Evolutionary conservation across 306 rosid genomes (phyloP).

Genomic region (Dalbergia cochinchinensis): DNA sequence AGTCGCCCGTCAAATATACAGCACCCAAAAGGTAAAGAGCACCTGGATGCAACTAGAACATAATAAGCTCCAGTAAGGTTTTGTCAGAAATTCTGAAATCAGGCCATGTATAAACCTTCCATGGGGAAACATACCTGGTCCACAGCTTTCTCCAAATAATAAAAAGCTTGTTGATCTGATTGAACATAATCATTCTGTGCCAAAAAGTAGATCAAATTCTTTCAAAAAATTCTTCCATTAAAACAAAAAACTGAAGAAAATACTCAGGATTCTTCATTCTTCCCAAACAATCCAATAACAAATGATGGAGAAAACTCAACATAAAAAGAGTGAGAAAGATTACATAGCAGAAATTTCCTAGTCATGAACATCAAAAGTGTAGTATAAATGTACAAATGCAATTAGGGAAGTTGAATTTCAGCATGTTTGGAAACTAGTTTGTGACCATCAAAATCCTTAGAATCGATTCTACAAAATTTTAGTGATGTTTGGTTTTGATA

Average conservation of each 20-base stretch:
- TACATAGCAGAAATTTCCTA: slow-evolving; percentile 22
- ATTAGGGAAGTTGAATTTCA: not conserved
- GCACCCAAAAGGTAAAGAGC: slow-evolving; percentile 93
- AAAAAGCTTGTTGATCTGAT: slow-evolving; percentile 90
- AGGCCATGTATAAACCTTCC: slow-evolving; percentile 34
- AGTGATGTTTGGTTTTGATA: no score
- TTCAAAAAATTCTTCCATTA: not conserved
- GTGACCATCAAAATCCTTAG: no score
- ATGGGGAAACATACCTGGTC: slow-evolving; percentile 75
- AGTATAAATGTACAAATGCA: slow-evolving; percentile 9
- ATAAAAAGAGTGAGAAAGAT: not conserved
- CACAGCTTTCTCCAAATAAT: slow-evolving; percentile 92
- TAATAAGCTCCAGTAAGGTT: slow-evolving; percentile 54
- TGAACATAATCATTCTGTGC: slow-evolving; percentile 80
- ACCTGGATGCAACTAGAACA: slow-evolving; percentile 88
- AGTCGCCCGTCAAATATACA: slow-evolving; percentile 89
- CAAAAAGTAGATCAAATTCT: not conserved
- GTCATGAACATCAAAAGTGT: slow-evolving; percentile 19
- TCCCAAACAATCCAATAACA: slow-evolving; percentile 20
- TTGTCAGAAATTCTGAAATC: slow-evolving; percentile 35
- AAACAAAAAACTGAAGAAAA: not conserved
- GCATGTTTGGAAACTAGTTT: no score
- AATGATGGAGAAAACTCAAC: not conserved
- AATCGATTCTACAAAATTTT: no score
- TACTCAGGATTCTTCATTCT: not conserved